Conservation (phyloP, 768 basidiomycete genomes). For the Suillus subaureus region DNA sequence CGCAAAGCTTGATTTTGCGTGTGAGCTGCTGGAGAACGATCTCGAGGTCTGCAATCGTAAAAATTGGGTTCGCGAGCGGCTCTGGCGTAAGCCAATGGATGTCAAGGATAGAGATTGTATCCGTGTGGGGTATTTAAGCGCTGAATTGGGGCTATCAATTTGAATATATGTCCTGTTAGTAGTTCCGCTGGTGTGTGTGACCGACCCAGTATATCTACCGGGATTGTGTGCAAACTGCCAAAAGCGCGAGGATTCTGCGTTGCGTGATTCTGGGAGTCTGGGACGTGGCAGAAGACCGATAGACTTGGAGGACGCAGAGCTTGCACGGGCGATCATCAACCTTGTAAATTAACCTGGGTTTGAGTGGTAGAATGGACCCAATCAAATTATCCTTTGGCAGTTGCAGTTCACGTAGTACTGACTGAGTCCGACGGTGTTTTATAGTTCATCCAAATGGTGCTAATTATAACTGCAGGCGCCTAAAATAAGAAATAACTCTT, state of each 20-base stretch:
- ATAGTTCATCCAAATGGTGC: neutral
- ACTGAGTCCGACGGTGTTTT: neutral
- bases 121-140: neutral
- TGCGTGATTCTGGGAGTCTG: neutral
- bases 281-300: neutral
- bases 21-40: slow-evolving; percentile 6
- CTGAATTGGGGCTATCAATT: slow-evolving; percentile 2
- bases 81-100: neutral
- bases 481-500: neutral
- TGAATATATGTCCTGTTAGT: neutral
- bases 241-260: neutral
- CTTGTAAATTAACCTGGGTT: too few relatives aligned
- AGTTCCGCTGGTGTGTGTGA: slow-evolving; percentile 7
- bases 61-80: neutral
- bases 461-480: neutral
- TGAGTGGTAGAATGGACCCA: neutral
- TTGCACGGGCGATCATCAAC: slow-evolving; percentile 5
- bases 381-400: neutral
- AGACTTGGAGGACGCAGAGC: slow-evolving; percentile 6
- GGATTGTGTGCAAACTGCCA: neutral
- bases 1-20: neutral
- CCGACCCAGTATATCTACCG: slow-evolving; percentile 10
- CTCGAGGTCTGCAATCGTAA: neutral
- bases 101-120: neutral
- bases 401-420: neutral